Percentiles rank a stretch among this genome's conserved stretches.
Evolutionary conservation across 768 basidiomycete species (phyloP).

Genomic region (Termitomyces eurrhizus): DNA sequence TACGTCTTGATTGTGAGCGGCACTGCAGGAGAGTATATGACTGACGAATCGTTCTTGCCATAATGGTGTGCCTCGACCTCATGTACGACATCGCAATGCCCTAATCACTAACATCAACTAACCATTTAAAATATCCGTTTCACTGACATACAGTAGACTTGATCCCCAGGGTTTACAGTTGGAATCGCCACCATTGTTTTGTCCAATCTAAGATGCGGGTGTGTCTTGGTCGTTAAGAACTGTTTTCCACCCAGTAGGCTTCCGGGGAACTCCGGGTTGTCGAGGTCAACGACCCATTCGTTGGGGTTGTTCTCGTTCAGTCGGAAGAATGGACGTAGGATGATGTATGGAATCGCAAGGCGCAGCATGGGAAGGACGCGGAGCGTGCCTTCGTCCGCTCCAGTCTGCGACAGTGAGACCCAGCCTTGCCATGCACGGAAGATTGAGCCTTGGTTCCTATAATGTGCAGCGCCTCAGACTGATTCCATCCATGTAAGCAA

Average conservation of each 20-base stretch:
- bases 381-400: conserved; percentile 59
- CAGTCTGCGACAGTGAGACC: conserved; percentile 50
- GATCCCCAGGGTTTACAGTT: conserved; percentile 57
- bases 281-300: conserved; percentile 56
- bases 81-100: conserved; percentile 55
- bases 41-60: conserved; percentile 48
- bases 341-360: conserved; percentile 54
- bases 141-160: conserved; percentile 47
- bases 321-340: conserved; percentile 67
- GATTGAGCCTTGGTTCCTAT: conserved; percentile 48
- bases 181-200: conserved; percentile 59
- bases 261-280: conserved; percentile 50
- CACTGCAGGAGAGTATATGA: conserved; percentile 53
- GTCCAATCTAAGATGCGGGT: conserved; percentile 58
- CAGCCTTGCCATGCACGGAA: conserved; percentile 59
- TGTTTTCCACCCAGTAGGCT: conserved; percentile 50
- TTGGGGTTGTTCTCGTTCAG: conserved; percentile 26
- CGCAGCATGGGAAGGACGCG: conserved; percentile 55
- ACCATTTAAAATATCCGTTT: background rate
- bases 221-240: conserved; percentile 50
- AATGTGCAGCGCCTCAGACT: background rate
- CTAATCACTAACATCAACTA: conserved; percentile 19
- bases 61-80: conserved; percentile 48
- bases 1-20: conserved; percentile 49
- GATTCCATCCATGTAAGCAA: background rate